Base-by-base conservation (phyloP, 371 early-diverging fungal species). In the Lichtheimia ramosa region DNA sequence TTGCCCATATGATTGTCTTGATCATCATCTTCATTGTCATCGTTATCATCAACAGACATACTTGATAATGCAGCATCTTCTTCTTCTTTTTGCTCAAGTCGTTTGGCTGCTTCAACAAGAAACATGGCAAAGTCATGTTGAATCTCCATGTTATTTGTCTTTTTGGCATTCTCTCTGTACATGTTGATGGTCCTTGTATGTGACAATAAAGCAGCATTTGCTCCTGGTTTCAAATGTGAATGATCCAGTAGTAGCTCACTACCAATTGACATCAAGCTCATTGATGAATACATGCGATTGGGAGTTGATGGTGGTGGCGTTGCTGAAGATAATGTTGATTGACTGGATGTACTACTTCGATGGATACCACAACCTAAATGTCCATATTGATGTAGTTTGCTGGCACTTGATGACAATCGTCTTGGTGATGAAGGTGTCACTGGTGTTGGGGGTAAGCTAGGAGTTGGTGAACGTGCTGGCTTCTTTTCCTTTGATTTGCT, bases 61-160 rank as follows among this genome's bases (percentile, higher is more conserved):
- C 50, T 51, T 2, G 52, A 41, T 4, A n/a, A 20, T 12, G 58
- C 56, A n/a, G 51, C 50, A 2, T 58, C 52, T 15, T 68, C 43
- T 5, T 21, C 24, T 28, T 48, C 43, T 18, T 49, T 20, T 5
- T 52, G 20, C 7, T 50, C 69, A 43, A 84, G 50, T 4, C 75
- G 64, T 46, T 84, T 82, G 24, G 84, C 82, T 14, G 83, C 80
- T 27, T 85, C 83, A 2, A 88, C 82, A 58, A 89, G 72, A 55
- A 86, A 88, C 8, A 83, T 83, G 6, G 91, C 91, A 79, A 94
- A 92, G 56, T 90, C 90, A 39, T 89, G 83, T 68, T 89, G 92
- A 21, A 87, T 76, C 8, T 83, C 83, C 12, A 87, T 84, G 61
- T 91, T 90, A 41, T 86, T 86, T 46, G 87, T 87, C 67, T 85